These are phyloP conservation scores for Dothidotthia symphoricarpi DNA, from an alignment of 2,329 filamentous ascomycete species.

Conservation along the genomic window DNA sequence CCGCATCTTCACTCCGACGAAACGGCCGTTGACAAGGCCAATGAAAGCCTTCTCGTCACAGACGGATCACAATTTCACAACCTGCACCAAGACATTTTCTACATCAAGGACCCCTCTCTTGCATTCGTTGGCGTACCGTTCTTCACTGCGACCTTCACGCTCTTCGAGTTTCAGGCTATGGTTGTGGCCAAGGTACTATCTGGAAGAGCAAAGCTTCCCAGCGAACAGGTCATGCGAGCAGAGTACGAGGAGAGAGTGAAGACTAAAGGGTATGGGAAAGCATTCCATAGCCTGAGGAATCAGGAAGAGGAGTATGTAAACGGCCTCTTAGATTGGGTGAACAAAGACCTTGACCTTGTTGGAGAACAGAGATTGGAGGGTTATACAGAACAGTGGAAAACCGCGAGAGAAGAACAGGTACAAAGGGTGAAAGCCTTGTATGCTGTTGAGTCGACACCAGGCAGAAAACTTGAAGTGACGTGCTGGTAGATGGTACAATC, in stretches of 20 bases:
- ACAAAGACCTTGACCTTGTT: constrained; percentile 25
- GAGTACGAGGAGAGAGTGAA: constrained; percentile 43
- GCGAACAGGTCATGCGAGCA: constrained; percentile 42
- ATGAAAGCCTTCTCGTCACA: constrained; percentile 58
- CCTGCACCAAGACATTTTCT: constrained; percentile 69
- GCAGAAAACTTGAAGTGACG: constrained; percentile 8
- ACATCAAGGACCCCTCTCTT: constrained; percentile 64
- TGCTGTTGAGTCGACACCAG: background rate
- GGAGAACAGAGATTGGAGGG: constrained; percentile 27
- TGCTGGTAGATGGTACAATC: constrained; percentile 7
- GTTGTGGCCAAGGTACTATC: constrained; percentile 58
- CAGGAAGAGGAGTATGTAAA: constrained; percentile 43
- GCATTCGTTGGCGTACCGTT: constrained; percentile 65
- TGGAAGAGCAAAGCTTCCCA: constrained; percentile 52
- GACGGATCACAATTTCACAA: constrained; percentile 65
- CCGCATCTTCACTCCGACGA: constrained; percentile 51
- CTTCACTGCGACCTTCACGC: constrained; percentile 64
- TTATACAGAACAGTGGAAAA: constrained; percentile 40
- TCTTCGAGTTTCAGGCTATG: constrained; percentile 70
- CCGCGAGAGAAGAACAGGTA: constrained; percentile 34
- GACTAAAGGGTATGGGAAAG: constrained; percentile 44
- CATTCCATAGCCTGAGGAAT: constrained; percentile 47
- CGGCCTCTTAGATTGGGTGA: constrained; percentile 43
- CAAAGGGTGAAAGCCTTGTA: constrained; percentile 36
- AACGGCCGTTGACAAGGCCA: constrained; percentile 48